A percentile compares a stretch with the other conserved stretches of the same genome.
phyloP scores from a whole-genome alignment of 768 basidiomycete species.

The Boletus vermiculosoides region DNA sequence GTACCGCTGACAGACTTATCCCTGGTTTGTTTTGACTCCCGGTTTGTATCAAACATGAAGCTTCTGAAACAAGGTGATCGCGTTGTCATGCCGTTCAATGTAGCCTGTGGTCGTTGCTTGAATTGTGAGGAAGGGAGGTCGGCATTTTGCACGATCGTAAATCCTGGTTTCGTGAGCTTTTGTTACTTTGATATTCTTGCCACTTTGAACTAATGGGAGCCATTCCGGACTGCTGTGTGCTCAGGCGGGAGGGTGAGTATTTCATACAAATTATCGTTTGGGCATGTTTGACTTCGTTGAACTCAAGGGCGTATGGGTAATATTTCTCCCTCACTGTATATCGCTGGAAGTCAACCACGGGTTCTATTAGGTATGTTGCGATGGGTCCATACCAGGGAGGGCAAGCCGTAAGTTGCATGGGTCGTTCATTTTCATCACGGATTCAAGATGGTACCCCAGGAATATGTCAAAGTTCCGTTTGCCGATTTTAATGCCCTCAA shows the following conservation, averaged over 20 bases:
- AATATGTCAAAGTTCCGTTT: not conserved
- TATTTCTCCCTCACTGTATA: not conserved
- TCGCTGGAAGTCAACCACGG: not conserved
- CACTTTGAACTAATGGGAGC: not conserved
- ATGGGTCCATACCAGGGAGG: not conserved
- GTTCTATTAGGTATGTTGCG: not conserved
- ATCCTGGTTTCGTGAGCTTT: constrained; percentile 33
- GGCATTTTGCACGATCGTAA: constrained; percentile 57
- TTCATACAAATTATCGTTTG: not conserved
- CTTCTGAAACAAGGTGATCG: constrained; percentile 55
- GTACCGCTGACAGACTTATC: not conserved
- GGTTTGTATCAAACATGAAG: constrained; percentile 21
- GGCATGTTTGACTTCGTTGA: not conserved
- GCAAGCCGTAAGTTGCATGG: not conserved
- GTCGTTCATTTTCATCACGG: not conserved
- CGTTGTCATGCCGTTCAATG: constrained; percentile 62
- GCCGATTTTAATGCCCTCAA: not conserved
- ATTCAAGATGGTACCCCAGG: not conserved
- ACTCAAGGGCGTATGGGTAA: not conserved
- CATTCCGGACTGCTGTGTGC: not conserved
- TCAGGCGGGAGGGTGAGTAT: constrained; percentile 4
- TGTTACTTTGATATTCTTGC: not conserved
- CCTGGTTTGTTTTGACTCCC: too few species aligned
- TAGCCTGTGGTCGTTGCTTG: constrained; percentile 54
- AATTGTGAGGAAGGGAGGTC: constrained; percentile 55